These are phyloP conservation scores for Dorcoceras hygrometricum DNA, from an alignment of 257 asterid species.

Conservation along the genomic window DNA sequence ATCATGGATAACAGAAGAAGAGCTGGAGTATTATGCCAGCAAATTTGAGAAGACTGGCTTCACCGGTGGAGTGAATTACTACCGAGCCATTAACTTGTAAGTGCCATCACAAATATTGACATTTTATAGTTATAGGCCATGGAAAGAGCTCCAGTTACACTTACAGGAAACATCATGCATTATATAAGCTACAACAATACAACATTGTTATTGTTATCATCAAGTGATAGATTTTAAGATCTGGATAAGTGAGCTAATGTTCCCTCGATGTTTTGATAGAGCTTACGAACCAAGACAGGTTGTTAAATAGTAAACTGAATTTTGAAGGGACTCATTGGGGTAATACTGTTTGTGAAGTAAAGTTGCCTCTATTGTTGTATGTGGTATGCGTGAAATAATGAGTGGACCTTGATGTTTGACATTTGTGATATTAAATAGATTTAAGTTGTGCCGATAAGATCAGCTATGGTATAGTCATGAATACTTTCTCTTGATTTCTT, in stretches of 20 bases:
- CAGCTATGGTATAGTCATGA: not conserved
- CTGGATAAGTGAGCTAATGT: not conserved
- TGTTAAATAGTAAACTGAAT: too few species aligned
- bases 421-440: too few species aligned
- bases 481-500: not conserved
- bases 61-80: constrained; percentile 35
- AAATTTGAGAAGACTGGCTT: constrained; percentile 27
- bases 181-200: not conserved
- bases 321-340: not conserved
- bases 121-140: too few species aligned
- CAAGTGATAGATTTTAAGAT: not conserved
- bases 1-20: constrained; percentile 32
- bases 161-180: not conserved
- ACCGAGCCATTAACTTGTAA: constrained; percentile 29
- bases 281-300: not conserved
- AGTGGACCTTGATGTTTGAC: not conserved
- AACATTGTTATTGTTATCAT: too few species aligned
- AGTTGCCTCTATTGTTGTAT: too few species aligned
- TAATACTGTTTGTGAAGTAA: too few species aligned
- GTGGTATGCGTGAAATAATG: not conserved
- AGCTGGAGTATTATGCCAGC: constrained; percentile 23
- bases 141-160: not conserved
- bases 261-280: not conserved
- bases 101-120: not conserved
- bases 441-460: not conserved